Evolutionary conservation across 1,284 basidiomycete genomes (phyloP), one percentile per base, ranked within the genome.

Genomic region (Ustilago shanxiensis): DNA sequence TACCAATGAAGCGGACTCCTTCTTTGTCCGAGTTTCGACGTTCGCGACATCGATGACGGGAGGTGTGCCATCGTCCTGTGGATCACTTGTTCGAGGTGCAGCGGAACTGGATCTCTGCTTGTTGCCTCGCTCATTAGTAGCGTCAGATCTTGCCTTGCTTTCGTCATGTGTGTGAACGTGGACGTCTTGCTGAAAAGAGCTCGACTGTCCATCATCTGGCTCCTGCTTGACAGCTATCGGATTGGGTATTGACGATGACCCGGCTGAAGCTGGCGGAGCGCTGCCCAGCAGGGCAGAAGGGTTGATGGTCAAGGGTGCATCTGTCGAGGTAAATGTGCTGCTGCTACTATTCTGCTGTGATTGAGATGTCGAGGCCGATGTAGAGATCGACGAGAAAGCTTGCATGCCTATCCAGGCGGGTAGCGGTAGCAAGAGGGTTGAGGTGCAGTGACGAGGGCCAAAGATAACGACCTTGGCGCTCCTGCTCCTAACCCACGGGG

Each of bases 221-320:
- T 75, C 72, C 29, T 75, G 63, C 55, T 75, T 75, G 57, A 75
- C 61, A 11, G 61, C 57, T 55, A 71, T 55, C 14, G 66, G 52
- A 26, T 41, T 45, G 16, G 35, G 50, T 55, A 22, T 57, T 59
- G 56, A 9, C 45, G 57, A n/a, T 63, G 60, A 3, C 16, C 9
- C 31, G 29, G 62, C 14, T 31, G 47, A 11, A 33, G 61, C 3
- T 24, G 60, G 28, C 33, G 53, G 18, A 44, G 18, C n/a, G 26
- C 45, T 31, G 20, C 55, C 54, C 37, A 62, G 47, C 6, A 75
- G 60, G 41, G 67, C 60, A 11, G 72, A 45, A 56, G 72, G 72
- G 51, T 70, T 58, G 63, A 75, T 61, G 49, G 67, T 75, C 64
- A 75, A 57, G 2, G 60, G 16, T 33, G 67, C 66, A 74, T 74